A percentile compares a stretch with the other conserved stretches of the same genome.
phyloP scores from a whole-genome alignment of 2,329 filamentous ascomycete species.

The Xylariaceae sp. region DNA sequence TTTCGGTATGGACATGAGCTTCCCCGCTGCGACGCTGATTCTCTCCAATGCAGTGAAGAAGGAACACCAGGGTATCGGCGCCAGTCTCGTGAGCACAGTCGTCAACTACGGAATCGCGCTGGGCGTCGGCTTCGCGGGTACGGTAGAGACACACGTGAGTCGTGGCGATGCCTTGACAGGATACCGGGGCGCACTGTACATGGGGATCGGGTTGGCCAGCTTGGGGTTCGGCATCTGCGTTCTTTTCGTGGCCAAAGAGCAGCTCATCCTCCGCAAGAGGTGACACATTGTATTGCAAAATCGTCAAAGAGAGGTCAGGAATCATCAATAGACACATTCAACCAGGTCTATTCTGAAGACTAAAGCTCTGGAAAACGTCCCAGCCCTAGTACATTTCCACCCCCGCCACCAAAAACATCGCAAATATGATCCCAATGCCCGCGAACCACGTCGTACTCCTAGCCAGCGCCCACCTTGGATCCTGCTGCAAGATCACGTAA shows the following conservation, averaged over 20 bases:
- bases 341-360: too few species aligned
- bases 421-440: conserved; percentile 8
- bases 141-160: conserved; percentile 25
- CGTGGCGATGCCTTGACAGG: conserved; percentile 20
- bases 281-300: not conserved
- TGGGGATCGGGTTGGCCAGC: conserved; percentile 19
- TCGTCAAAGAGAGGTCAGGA: too few species aligned
- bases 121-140: conserved; percentile 51
- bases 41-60: conserved; percentile 36
- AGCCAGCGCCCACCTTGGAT: conserved; percentile 10
- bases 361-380: too few species aligned
- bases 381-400: conserved; percentile 3
- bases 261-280: conserved; percentile 4
- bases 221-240: conserved; percentile 19
- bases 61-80: conserved; percentile 29
- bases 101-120: conserved; percentile 56
- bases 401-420: conserved; percentile 9
- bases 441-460: conserved; percentile 10
- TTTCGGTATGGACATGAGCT: conserved; percentile 53
- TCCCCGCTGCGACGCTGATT: conserved; percentile 48
- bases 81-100: conserved; percentile 48
- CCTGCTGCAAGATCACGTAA: conserved; percentile 13
- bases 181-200: conserved; percentile 22
- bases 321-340: too few species aligned
- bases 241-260: conserved; percentile 14